Percentiles rank a stretch among this genome's conserved stretches.
These are phyloP conservation scores for Aspergillus nanangensis DNA, from an alignment of 495 filamentous ascomycete species.

Conservation along the genomic window DNA sequence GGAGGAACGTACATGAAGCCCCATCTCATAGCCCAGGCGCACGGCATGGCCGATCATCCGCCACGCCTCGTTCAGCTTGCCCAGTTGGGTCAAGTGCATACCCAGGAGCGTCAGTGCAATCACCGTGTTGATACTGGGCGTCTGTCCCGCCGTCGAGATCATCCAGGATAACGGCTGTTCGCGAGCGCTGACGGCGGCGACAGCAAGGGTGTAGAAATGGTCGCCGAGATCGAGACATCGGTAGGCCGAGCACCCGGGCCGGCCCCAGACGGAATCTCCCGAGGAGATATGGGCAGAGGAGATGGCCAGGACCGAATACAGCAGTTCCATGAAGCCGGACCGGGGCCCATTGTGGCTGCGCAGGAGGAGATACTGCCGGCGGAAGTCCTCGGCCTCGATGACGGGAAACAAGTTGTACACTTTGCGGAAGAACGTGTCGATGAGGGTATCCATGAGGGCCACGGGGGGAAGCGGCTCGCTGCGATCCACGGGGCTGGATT, in stretches of 20 bases:
- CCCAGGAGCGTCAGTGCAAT: slow-evolving; percentile 9
- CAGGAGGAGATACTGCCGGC: slow-evolving; percentile 4
- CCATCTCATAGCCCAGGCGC: slow-evolving; percentile 13
- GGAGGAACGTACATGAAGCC: slow-evolving; percentile 3
- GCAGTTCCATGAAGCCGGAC: neutral
- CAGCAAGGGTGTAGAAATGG: slow-evolving; percentile 7
- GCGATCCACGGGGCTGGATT: neutral
- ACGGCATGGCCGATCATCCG: slow-evolving; percentile 15
- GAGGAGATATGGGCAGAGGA: slow-evolving; percentile 6
- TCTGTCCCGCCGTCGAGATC: neutral
- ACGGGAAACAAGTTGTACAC: slow-evolving; percentile 14
- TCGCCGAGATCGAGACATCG: slow-evolving; percentile 3
- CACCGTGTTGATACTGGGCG: slow-evolving; percentile 7
- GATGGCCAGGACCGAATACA: slow-evolving; percentile 14
- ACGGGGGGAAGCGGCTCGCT: slow-evolving; percentile 3
- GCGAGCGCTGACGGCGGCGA: neutral
- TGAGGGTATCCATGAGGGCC: slow-evolving; percentile 5
- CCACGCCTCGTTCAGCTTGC: slow-evolving; percentile 16
- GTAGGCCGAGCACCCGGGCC: neutral
- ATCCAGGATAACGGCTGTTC: neutral
- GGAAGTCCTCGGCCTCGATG: slow-evolving; percentile 5
- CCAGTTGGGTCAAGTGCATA: slow-evolving; percentile 11
- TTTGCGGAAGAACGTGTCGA: slow-evolving; percentile 11
- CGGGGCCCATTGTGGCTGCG: neutral
- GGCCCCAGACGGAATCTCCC: slow-evolving; percentile 7